phyloP scores from a whole-genome alignment of 169 alveolate species.

The Plasmodium coatneyi region DNA sequence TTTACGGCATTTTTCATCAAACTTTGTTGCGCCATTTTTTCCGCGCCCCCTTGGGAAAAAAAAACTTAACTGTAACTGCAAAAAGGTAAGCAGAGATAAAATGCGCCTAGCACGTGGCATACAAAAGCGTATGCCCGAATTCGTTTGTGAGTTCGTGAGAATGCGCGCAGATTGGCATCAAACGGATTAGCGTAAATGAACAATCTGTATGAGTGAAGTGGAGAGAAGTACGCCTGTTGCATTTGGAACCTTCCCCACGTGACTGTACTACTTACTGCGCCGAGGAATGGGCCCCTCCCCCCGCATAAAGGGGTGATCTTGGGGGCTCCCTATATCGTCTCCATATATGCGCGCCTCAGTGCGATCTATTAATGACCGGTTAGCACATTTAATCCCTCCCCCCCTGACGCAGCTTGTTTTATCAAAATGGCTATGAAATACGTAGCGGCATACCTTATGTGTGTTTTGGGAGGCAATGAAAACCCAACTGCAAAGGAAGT shows the following conservation, averaged over 20 bases:
- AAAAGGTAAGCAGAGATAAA: neutral
- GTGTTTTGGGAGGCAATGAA: slow-evolving; percentile 85
- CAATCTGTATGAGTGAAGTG: neutral
- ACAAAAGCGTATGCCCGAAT: neutral
- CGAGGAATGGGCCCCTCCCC: neutral
- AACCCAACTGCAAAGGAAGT: slow-evolving; percentile 82
- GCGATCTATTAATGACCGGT: neutral
- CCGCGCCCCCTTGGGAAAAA: neutral
- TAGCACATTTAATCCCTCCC: neutral
- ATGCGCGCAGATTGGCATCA: too few species aligned
- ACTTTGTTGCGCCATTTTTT: neutral
- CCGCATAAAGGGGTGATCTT: neutral
- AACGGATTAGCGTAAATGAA: neutral
- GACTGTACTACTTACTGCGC: neutral
- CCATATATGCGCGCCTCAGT: neutral
- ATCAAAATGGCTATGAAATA: slow-evolving; percentile 83
- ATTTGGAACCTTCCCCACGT: too few species aligned
- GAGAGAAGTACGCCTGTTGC: neutral
- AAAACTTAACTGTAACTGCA: neutral
- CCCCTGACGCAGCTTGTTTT: neutral
- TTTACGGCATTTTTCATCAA: neutral
- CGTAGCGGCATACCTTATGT: slow-evolving; percentile 85
- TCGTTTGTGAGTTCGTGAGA: neutral
- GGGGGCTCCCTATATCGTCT: neutral
- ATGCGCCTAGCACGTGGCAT: neutral